phyloP scores from a whole-genome alignment of 768 basidiomycete species.

The Udeniomyces megalosporus region DNA sequence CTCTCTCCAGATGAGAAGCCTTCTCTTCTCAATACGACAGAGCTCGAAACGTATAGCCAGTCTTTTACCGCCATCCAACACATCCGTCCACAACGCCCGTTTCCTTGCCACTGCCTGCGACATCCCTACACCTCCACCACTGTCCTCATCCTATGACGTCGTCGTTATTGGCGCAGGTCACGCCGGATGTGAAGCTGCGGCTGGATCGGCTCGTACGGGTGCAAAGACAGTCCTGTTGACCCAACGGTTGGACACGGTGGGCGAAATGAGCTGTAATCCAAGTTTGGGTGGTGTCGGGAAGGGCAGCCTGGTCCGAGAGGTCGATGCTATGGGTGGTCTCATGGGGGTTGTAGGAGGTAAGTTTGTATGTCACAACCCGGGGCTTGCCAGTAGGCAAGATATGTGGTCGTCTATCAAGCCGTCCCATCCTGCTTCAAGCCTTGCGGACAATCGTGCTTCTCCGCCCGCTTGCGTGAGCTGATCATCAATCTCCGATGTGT shows the following conservation, averaged over 20 bases:
- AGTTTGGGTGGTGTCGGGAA: slow-evolving; percentile 85
- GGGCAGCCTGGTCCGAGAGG: slow-evolving; percentile 75
- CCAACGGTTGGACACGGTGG: slow-evolving; percentile 63
- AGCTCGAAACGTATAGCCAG: too few relatives aligned
- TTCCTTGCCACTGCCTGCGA: neutral
- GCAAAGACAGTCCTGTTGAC: slow-evolving; percentile 68
- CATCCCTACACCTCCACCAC: neutral
- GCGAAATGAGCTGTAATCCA: slow-evolving; percentile 77
- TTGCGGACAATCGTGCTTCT: neutral
- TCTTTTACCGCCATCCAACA: too few relatives aligned
- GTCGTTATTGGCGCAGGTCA: slow-evolving; percentile 79
- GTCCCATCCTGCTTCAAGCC: neutral
- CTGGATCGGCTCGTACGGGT: slow-evolving; percentile 67
- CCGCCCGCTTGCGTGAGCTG: neutral
- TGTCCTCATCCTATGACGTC: slow-evolving; percentile 1
- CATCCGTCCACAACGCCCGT: too few relatives aligned
- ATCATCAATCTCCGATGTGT: neutral
- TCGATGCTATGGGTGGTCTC: slow-evolving; percentile 76
- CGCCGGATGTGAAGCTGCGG: slow-evolving; percentile 82
- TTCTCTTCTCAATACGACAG: too few relatives aligned
- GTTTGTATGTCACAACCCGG: slow-evolving; percentile 18
- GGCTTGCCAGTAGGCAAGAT: neutral
- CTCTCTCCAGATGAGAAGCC: too few relatives aligned
- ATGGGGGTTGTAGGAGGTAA: slow-evolving; percentile 68
- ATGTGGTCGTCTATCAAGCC: too few relatives aligned